Base-by-base conservation (phyloP, 2,329 filamentous ascomycete species). In the Endocalyx cinctus region DNA sequence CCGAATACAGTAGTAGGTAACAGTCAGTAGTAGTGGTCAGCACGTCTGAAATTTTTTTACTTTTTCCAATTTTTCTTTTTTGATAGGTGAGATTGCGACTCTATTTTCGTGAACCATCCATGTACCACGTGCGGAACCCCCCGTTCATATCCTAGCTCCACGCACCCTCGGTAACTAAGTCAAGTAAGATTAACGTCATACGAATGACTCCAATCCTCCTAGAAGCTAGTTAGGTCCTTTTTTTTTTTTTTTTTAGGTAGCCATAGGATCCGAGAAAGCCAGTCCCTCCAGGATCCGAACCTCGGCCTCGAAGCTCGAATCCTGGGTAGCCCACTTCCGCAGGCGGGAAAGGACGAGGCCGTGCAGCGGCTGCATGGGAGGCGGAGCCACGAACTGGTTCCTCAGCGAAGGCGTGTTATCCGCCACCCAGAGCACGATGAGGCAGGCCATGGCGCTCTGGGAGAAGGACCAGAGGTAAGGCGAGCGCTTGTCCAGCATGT, bases 391-490 rank as follows among this genome's bases (percentile, higher is more conserved):
- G 29, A 51, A 48, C 16, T 43, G 48, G 22, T n/a, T n/a, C n/a
- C 45, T 47, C 28, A 58, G 38, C 14, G 48, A 36, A 8, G 48
- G 47, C 5, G 55, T 55, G 12, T 43, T 50, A 10, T 56, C 51
- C 5, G 59, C 57, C 29, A 61, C 32, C 35, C 52, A 48, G 18
- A 64, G 43, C 10, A 59, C 48, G 6, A 60, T 27, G 6, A 64
- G 43, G 17, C 51, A 57, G 4, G 57, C 57, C 42, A 62, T 43
- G 34, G 54, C 57, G 29, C 50, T 51, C 35, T 63, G 58, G 10
- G 55, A 52, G 25, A 62, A 48, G 1, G 52, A 50, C 59, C 60
- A 63, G 10, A 64, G 48, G 30, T 63, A 59, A 2, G 56, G 55
- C n/a, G 58, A 57, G 4, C 60, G 53, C 35, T 51, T 58, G 28